Evolutionary conservation across 305 asterid genomes (phyloP), one percentile per base, ranked within the genome.

Genomic region (Andrographis paniculata): DNA sequence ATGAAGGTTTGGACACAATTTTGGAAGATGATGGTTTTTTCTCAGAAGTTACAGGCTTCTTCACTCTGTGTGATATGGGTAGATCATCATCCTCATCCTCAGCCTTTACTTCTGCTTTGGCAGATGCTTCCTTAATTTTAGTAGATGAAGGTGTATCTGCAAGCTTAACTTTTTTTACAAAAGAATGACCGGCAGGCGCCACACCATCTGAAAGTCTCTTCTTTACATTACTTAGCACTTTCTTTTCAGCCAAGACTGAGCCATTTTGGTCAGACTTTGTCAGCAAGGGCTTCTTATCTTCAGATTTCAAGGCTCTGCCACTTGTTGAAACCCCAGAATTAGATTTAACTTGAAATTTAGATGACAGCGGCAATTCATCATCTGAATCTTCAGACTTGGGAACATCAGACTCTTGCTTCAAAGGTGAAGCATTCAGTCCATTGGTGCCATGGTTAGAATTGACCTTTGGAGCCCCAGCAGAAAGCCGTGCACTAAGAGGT

Each of bases 31-130:
- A 22, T 41, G 81, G 20, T 65, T 81, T 77, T 73, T 76, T 74
- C 52, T 62, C 82, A 36, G 74, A 33, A 56, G 75, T 17, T 54
- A 52, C 27, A 8, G 77, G 27, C 72, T 71, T 74, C 70, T 84
- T 92, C n/a, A 71, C 58, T 69, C 94, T 82, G 64, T 81, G 88
- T 13, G 86, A 75, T 61, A 87, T 63, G 37, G 95, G 97, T 55
- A 81, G 50, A 61, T 71, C 58, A 56, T 86, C 42, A 13, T 37
- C 95, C 35, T 80, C 84, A 22, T 80, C 94, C 35, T 80, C 84
- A 22, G 78, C 93, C 7, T 87, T 9, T 2, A 13, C 95, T 54
- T 77, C 94, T 41, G 53, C 68, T 63, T 60, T 67, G 61, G n/a
- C n/a, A n/a, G n/a, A n/a, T n/a, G n/a, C n/a, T n/a, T n/a, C n/a